Base-by-base conservation (phyloP, 768 basidiomycete species). In the Cystofilobasidium ferigula region DNA sequence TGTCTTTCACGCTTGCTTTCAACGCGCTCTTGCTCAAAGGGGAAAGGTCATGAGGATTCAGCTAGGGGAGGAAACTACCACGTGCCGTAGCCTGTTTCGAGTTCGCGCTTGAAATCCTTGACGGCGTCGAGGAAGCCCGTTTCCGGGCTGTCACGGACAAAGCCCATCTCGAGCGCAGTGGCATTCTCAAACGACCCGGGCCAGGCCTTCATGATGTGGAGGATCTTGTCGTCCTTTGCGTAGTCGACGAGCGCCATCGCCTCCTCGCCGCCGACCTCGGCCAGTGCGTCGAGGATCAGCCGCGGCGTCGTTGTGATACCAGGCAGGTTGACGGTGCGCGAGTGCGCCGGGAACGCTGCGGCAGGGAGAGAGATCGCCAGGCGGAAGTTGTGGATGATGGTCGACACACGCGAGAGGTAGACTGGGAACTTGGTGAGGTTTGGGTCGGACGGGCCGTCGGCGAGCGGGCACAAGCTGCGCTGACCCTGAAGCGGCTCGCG, bases 281-380 rank as follows among this genome's bases (percentile, higher is more conserved):
- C 77, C 34, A 85, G 75, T 10, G 84, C 83, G 18, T 78, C 72
- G 16, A 85, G 74, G 73, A 82, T 82, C 53, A 83, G 80, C 40
- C 80, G 78, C 0, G 84, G 79, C 3, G 80, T 83, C 13, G 81
- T 77, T 4, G 81, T 82, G 73, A 85, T 82, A 0, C 84, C 84
- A 1, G 84, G 84, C 2, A 84, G 72, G 69, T 81, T 84, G 40
- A 84, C 79, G 9, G 81, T 81, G 61, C 84, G 79, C 0, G 79
- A 81, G 73, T 82, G 80, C 2, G 73, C 32, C 69, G 71, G 71
- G 66, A 83, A 81, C 12, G 71, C 73, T 12, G 73, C 72, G 3
- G 80, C 78, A 20, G 79, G 78, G 63, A 85, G 70, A 60, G 78
- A 76, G 69, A 79, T 78, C 7, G 82, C 81, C 63, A 76, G 74